Percentiles rank a stretch among this genome's conserved stretches.
Evolutionary conservation across 768 basidiomycete genomes (phyloP).

Genomic region (Naganishia vaughanmartiniae): DNA sequence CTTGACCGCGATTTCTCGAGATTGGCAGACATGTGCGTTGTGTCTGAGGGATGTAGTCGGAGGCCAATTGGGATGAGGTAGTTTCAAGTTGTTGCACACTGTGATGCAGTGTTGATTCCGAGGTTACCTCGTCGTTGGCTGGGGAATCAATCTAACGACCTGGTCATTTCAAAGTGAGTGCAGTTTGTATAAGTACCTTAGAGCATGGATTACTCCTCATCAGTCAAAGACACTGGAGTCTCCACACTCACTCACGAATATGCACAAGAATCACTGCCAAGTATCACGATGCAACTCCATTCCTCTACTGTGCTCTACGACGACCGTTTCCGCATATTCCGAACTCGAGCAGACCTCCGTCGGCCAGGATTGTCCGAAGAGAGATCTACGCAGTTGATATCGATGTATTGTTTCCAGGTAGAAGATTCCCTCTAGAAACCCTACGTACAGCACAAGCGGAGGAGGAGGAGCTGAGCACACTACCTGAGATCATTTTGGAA

Average conservation of each 20-base stretch:
- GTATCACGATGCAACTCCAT: neutral
- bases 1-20: neutral
- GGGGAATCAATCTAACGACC: neutral
- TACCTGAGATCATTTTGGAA: no score
- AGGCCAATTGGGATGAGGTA: neutral
- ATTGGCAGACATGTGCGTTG: neutral
- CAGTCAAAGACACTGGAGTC: neutral
- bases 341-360: neutral
- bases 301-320: neutral
- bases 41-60: neutral
- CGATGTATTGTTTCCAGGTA: no score
- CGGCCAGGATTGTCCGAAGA: neutral
- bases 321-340: constrained; percentile 1
- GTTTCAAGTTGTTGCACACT: neutral
- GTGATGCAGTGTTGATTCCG: neutral
- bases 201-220: neutral
- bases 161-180: neutral
- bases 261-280: neutral
- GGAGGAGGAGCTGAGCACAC: no score
- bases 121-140: neutral
- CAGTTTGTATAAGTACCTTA: neutral
- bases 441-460: no score
- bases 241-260: neutral
- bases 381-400: neutral
- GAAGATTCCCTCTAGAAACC: neutral